Conservation (phyloP, 768 basidiomycete species). For the Coprinopsis cinerea region DNA sequence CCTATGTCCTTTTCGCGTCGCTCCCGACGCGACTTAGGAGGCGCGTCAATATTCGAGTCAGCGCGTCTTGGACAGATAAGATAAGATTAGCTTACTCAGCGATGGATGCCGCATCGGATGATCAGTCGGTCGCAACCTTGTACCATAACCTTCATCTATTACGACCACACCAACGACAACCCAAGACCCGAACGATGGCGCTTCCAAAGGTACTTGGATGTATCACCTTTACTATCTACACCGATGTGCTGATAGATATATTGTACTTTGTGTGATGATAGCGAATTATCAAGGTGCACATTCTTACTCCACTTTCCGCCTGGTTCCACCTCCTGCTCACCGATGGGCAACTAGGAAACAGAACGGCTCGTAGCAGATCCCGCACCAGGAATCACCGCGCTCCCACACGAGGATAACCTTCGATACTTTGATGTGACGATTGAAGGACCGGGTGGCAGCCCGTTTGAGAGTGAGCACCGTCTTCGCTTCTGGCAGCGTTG, state of each 20-base stretch:
- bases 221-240: no score
- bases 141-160: background rate
- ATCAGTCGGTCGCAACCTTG: background rate
- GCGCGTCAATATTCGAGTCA: no score
- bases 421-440: constrained; percentile 99
- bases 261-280: background rate
- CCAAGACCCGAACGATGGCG: constrained; percentile 1
- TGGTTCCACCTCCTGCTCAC: no score
- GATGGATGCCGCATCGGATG: no score
- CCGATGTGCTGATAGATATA: background rate
- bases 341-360: constrained; percentile 97
- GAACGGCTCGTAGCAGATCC: constrained; percentile 95
- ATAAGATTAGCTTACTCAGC: no score
- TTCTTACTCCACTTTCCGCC: no score
- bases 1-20: no score
- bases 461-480: constrained; percentile 72
- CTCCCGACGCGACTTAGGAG: no score
- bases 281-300: constrained; percentile 10
- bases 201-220: constrained; percentile 8
- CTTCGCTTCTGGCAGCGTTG: constrained; percentile 4
- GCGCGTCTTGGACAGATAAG: no score
- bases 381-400: constrained; percentile 93
- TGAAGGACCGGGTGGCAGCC: constrained; percentile 89
- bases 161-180: background rate
- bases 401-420: constrained; percentile 94